Conservation (phyloP, 192 early-diverging fungal genomes). For the Kappamyces sp. region DNA sequence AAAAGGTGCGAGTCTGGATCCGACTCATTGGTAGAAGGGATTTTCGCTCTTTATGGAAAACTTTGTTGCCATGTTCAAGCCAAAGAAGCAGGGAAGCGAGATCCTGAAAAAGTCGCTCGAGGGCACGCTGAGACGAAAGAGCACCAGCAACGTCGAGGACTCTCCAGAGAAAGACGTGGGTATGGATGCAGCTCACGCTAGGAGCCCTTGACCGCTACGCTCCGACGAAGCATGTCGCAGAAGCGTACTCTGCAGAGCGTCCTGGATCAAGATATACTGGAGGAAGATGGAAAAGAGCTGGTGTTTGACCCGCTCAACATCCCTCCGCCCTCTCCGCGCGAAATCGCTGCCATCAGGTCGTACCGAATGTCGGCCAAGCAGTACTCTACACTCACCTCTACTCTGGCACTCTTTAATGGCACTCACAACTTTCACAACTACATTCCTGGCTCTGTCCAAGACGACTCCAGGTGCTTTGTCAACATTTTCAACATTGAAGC, state of each 20-base stretch:
- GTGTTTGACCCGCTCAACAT: conserved; percentile 34
- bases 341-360: conserved; percentile 9
- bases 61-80: too few relatives aligned
- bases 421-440: conserved; percentile 40
- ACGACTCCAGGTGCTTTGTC: conserved; percentile 29
- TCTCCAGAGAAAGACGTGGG: too few relatives aligned
- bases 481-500: conserved; percentile 33
- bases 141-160: not conserved
- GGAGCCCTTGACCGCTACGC: conserved; percentile 1
- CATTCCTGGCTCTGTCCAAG: conserved; percentile 22
- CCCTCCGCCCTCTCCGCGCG: conserved; percentile 26
- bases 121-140: not conserved
- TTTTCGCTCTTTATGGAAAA: too few relatives aligned
- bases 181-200: not conserved
- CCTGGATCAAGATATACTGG: not conserved
- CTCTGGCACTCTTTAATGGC: conserved; percentile 22
- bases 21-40: too few relatives aligned
- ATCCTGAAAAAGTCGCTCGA: not conserved
- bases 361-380: conserved; percentile 26
- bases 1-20: too few relatives aligned
- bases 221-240: conserved; percentile 4
- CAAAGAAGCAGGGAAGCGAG: too few relatives aligned
- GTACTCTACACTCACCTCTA: conserved; percentile 12
- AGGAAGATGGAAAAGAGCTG: conserved; percentile 14
- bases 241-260: not conserved